Evolutionary conservation across 2,329 filamentous ascomycete genomes (phyloP), one percentile per base, ranked within the genome.

Genomic region (Fusarium penzigii): DNA sequence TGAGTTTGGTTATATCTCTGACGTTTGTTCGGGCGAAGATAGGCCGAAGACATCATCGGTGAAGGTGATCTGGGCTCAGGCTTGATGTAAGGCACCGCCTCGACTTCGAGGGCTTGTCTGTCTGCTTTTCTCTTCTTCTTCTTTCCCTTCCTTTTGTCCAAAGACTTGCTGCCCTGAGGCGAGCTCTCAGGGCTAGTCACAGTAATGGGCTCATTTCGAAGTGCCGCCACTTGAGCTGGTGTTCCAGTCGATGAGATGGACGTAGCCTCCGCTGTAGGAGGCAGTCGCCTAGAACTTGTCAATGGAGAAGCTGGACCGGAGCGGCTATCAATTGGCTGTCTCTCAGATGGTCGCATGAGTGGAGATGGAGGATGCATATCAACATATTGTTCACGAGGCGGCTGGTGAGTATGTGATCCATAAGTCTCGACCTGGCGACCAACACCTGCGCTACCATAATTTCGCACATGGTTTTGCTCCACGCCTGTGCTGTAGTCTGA

Each of bases 301-400:
- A 87, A 67, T 57, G 80, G 75, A 68, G 88, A 79, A 57, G 84
- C 84, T 65, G 89, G 87, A 44, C 86, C 85, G 48, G 90, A 88
- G 46, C 89, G 89, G 65, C 87, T 74, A 40, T 36, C 32, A 36
- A 36, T 9, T 3, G 87, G 88, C 36, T 85, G 86, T 46, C 86
- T 82, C 63, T 92, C 86, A 67, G 92, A 87, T 61, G 85, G 86
- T 65, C 85, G 84, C 62, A 92, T 78, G 52, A 92, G 75, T 47
- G 85, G 84, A 56, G 87, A 80, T 46, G 82, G 73, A 59, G 69
- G 76, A 61, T 64, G 68, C 42, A 57, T 62, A 44, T 69, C 65
- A 56, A 63, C 53, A 46, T 69, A 65, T 14, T 61, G 48, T 46
- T 65, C 55, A 55, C 56, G 55, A n/a, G 46, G 53, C 17, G 53